Base-by-base conservation (phyloP, 2,329 filamentous ascomycete species). In the Chlorencoelia australis region DNA sequence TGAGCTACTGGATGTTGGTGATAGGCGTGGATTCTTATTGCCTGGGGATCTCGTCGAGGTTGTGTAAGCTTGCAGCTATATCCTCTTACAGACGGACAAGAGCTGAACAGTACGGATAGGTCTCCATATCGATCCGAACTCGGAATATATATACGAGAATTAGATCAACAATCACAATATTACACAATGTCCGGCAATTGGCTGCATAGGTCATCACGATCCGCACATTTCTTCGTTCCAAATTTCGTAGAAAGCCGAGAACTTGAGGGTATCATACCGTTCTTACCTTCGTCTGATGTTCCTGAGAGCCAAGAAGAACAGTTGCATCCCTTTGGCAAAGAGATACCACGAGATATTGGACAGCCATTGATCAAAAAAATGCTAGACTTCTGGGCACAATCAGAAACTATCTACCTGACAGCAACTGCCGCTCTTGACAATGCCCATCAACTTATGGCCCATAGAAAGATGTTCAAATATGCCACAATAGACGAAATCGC, bases 101-200 rank as follows among this genome's bases (percentile, higher is more conserved):
- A 39, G 37, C 35, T 30, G 37, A 15, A 35, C 24, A 25, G 26
- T 19, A 6, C n/a, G 17, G 15, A 39, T 30, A 26, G n/a, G 15
- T 42, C 42, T 24, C 32, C 33, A 22, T 36, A 35, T 17, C 21
- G 36, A 15, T 46, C 38, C 17, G 53, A 67, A 10, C 54, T 73
- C 30, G 68, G 63, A 4, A 63, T 73, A 18, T 71, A 64, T 42
- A 56, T 71, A 4, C 61, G 63, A 30, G 55, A 63, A 27, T 25
- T 68, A 15, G 56, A 54, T 2, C 45, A 21, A 3, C 48, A 59
- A 18, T 58, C 55, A 22, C 69, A 73, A 38, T 68, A 68, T 48
- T 67, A 67, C 48, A 66, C 63, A 5, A 61, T 67, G 49, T 58
- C 63, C 33, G 70, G 69, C 7, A 60, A 59, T 40, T 72, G 68